Evolutionary conservation across 2,329 filamentous ascomycete genomes (phyloP), one percentile per base, ranked within the genome.

Genomic region (Pseudogymnoascus pannorum): DNA sequence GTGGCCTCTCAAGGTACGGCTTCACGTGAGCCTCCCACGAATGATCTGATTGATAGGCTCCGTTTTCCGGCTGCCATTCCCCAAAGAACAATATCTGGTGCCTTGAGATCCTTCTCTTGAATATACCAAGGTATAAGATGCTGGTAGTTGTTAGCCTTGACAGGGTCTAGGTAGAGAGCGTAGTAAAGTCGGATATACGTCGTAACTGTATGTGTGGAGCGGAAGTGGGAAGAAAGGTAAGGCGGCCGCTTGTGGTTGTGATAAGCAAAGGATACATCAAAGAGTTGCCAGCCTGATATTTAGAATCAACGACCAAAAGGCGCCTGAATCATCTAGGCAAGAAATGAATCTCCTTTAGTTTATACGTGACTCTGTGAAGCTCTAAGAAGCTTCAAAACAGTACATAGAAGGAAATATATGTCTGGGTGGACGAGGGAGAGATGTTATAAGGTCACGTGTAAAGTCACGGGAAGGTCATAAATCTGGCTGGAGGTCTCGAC

Each of bases 151-250:
- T n/a, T 51, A 29, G n/a, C 44, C 44, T 29, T 51, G 44, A 51
- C 44, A 51, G 44, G 44, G 44, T 51, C 24, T 29, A 51, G 44
- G n/a, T 51, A 51, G n/a, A 51, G 44, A 51, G 44, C 44, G 44
- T 51, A 26, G 24, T 51, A 29, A n/a, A 29, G 5, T 51, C 12
- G 44, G 29, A 29, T 29, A 29, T 16, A 51, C 7, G 24, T 51
- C 44, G 44, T 51, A 7, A 29, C 24, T 51, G 29, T 51, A 51
- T 29, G 44, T 51, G 44, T 51, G 44, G 44, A 29, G 24, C 9
- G n/a, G 44, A 51, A n/a, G 44, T 51, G 29, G 44, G 24, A 22
- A 24, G 16, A 51, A 14, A 51, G 29, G 44, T 22, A 7, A 18
- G 12, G 44, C 44, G 44, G 44, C 44, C 44, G 44, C 44, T 51